phyloP scores from a whole-genome alignment of 1,139 yeast species.

The Geotrichum fermentans region DNA sequence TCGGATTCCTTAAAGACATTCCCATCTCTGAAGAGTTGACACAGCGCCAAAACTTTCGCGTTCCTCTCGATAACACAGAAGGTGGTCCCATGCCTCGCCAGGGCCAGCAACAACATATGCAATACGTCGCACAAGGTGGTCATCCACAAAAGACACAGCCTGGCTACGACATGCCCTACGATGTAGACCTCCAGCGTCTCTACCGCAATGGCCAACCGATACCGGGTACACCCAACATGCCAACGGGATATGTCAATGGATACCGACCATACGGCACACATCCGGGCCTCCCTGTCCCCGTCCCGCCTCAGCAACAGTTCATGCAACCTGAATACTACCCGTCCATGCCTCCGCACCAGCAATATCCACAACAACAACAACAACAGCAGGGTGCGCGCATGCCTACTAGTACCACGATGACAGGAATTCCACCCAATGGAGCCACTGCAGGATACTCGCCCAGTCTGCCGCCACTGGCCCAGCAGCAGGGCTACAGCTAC shows the following conservation, averaged over 20 bases:
- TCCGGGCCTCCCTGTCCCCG: background rate
- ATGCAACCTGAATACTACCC: constrained; percentile 10
- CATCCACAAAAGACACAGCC: constrained; percentile 9
- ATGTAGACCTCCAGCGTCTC: background rate
- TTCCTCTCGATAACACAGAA: constrained; percentile 19
- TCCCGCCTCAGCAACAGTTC: constrained; percentile 1
- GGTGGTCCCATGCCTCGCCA: background rate
- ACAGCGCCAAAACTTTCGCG: constrained; percentile 55
- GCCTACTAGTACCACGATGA: background rate
- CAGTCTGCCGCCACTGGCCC: constrained; percentile 15
- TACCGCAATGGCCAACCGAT: constrained; percentile 4
- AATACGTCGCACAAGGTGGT: background rate
- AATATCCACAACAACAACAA: background rate
- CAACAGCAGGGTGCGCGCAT: background rate
- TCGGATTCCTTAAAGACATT: constrained; percentile 48
- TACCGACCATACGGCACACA: background rate
- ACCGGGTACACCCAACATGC: background rate
- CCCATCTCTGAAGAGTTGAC: constrained; percentile 52
- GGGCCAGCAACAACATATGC: constrained; percentile 9
- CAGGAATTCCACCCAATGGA: background rate
- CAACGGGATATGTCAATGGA: constrained; percentile 1
- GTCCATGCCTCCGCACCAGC: background rate
- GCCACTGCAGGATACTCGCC: constrained; percentile 11
- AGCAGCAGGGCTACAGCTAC: constrained; percentile 9
- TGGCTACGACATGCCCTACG: constrained; percentile 2